These are phyloP conservation scores for Tuber magnatum DNA, from an alignment of 495 filamentous ascomycete genomes.

Conservation along the genomic window DNA sequence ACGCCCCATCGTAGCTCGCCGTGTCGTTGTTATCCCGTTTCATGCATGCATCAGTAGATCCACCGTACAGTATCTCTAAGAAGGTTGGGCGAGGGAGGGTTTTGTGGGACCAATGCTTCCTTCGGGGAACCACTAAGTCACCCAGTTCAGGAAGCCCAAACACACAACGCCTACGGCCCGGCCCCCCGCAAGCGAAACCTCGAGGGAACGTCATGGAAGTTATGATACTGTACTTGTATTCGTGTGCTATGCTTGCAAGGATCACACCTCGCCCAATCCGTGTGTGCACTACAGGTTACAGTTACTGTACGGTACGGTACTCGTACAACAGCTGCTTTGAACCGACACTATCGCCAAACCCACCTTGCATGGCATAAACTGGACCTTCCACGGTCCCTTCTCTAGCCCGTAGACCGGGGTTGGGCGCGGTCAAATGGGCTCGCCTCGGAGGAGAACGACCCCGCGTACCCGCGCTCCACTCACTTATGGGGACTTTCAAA, in stretches of 20 bases:
- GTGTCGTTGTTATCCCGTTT: background rate
- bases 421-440: conserved; percentile 5
- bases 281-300: background rate
- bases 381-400: background rate
- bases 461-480: background rate
- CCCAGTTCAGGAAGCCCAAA: conserved; percentile 20
- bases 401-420: conserved; percentile 12
- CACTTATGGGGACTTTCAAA: background rate
- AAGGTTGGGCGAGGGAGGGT: conserved; percentile 8
- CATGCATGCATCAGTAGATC: background rate
- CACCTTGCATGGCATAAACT: background rate
- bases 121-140: conserved; percentile 11
- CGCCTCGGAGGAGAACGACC: conserved; percentile 7
- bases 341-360: background rate
- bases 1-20: background rate
- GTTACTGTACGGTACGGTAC: too few species aligned
- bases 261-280: background rate
- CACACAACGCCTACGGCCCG: conserved; percentile 16
- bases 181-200: conserved; percentile 24
- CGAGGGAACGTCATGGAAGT: conserved; percentile 15
- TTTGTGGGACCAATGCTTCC: conserved; percentile 7
- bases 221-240: too few species aligned
- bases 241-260: background rate
- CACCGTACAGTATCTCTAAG: too few species aligned
- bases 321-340: conserved; percentile 10